Evolutionary conservation across 371 early-diverging fungal species (phyloP), one percentile per base, ranked within the genome.

Genomic region (Umbelopsis sp.): DNA sequence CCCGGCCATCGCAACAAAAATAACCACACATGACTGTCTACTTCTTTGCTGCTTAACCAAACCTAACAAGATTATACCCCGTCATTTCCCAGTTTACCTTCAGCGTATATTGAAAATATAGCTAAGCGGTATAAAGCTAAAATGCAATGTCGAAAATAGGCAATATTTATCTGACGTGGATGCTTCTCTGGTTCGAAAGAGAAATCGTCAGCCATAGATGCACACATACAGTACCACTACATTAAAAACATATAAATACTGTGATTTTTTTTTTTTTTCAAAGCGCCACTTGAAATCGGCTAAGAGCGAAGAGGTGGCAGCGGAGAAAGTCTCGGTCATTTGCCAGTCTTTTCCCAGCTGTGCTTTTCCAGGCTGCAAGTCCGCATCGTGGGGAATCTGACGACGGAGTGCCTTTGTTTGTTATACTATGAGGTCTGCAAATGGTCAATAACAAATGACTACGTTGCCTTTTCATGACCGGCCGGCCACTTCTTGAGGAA

Each of bases 231-330:
- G 29, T 1, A 51, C 24, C 25, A 25, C 1, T 51, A 29, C 12
- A 41, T 41, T 0, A 51, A 51, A 22, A 25, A 14, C 4, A 51
- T 51, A 25, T 22, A 29, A 4, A 25, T 25, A 29, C 22, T 24
- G 18, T 51, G 5, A 2, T 50, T 12, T 35, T 35, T 18, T 20
- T 37, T 22, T 18, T 35, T 57, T 18, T 57, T 18, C 35, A 57
- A 29, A 57, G 57, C 57, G 57, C 57, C 57, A 57, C 57, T 57
- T 57, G 25, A 57, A 53, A 25, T 57, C 57, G 57, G 57, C 35
- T 8, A 18, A n/a, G 35, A 57, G 57, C 57, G 57, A 57, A 35
- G 8, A 53, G 29, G 29, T 14, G 29, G 29, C 16, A 35, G 57
- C 57, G 57, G 57, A 57, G 16, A 16, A 16, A 16, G 35, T 14